phyloP scores from a whole-genome alignment of 352 stramenopile genomes.

The Phytophthora multivora region DNA sequence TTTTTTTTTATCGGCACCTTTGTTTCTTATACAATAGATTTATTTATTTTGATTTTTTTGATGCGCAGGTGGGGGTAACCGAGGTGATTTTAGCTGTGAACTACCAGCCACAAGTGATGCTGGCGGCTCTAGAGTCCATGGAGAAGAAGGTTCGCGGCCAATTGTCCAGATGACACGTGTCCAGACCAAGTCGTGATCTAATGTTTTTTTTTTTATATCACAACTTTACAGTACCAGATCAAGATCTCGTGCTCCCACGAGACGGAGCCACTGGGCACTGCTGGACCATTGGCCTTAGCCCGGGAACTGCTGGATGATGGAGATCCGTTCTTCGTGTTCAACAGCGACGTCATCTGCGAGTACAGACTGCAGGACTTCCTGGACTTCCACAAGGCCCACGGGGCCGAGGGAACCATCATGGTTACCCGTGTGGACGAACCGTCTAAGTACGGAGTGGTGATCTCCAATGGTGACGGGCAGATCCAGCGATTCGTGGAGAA shows the following conservation, averaged over 20 bases:
- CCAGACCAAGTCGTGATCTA: not conserved
- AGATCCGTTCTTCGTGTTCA: conserved; percentile 92
- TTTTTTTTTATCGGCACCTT: too few relatives aligned
- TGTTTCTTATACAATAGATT: too few relatives aligned
- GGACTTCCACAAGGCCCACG: conserved; percentile 80
- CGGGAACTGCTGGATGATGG: conserved; percentile 83
- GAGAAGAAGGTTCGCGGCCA: conserved; percentile 63
- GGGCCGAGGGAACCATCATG: conserved; percentile 83
- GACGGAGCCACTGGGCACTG: conserved; percentile 83
- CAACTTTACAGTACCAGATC: conserved; percentile 76
- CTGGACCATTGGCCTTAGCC: conserved; percentile 80
- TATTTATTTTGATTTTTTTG: not conserved
- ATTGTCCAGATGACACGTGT: conserved; percentile 3
- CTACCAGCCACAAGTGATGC: conserved; percentile 90
- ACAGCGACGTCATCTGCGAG: conserved; percentile 90
- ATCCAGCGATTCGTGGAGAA: conserved; percentile 92
- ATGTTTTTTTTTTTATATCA: not conserved
- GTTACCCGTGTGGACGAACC: conserved; percentile 88
- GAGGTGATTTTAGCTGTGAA: conserved; percentile 91
- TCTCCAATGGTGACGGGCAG: conserved; percentile 76
- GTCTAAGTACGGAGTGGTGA: conserved; percentile 90
- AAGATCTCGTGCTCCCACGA: conserved; percentile 91
- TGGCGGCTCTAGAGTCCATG: conserved; percentile 78
- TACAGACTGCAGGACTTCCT: conserved; percentile 82
- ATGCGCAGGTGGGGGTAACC: conserved; percentile 78